Conservation (phyloP, 345 rosid species). For the Rhizophora mangle region DNA sequence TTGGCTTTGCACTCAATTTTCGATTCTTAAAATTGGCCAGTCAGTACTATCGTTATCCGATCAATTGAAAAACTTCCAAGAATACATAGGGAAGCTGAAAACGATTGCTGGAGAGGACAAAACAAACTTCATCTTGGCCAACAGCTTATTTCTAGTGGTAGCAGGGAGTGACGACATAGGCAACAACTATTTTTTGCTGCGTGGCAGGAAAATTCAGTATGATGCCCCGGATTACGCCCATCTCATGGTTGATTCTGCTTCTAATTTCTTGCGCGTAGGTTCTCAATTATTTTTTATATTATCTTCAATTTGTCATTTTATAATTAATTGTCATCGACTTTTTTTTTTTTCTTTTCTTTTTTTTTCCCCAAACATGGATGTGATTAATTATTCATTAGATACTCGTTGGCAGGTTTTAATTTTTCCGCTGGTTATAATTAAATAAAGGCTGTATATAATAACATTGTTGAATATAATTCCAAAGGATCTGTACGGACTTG, state of each 20-base stretch:
- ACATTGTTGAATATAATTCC: neutral
- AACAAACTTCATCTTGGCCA: constrained; percentile 29
- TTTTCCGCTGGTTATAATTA: no score
- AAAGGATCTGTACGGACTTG: constrained; percentile 41
- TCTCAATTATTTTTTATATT: no score
- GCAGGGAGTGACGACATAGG: constrained; percentile 58
- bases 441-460: no score
- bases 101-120: constrained; percentile 35
- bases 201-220: constrained; percentile 27
- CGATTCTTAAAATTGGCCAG: constrained; percentile 18
- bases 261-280: constrained; percentile 37
- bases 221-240: constrained; percentile 37
- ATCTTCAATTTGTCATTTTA: neutral
- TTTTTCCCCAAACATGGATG: no score
- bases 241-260: constrained; percentile 30
- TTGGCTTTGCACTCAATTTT: no score
- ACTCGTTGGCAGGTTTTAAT: no score
- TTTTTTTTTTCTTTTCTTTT: no score
- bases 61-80: constrained; percentile 41
- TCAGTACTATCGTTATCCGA: constrained; percentile 35
- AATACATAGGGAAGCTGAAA: constrained; percentile 38
- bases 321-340: no score
- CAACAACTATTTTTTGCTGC: constrained; percentile 35
- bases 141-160: constrained; percentile 31
- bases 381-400: no score